Conservation (phyloP, 2,329 filamentous ascomycete genomes). For the Xylaria sp. region DNA sequence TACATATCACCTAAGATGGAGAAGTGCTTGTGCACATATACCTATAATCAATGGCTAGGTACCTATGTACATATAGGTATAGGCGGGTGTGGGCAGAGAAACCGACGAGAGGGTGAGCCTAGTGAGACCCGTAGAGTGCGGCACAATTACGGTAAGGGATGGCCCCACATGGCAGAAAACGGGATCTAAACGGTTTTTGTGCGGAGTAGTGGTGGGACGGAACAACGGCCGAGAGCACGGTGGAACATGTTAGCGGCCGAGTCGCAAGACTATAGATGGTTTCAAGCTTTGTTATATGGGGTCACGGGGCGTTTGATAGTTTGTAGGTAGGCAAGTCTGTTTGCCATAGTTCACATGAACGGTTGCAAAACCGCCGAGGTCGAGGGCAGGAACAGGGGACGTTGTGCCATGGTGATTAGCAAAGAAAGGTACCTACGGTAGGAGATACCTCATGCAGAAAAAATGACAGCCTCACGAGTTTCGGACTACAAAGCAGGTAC, state of each 20-base stretch:
- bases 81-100: neutral
- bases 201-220: slow-evolving; percentile 29
- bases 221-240: slow-evolving; percentile 26
- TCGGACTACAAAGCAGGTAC: slow-evolving; percentile 9
- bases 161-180: slow-evolving; percentile 22
- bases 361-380: neutral
- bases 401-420: slow-evolving; percentile 1
- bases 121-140: neutral
- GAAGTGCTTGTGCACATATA: neutral
- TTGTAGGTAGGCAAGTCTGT: neutral
- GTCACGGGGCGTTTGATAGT: slow-evolving; percentile 13
- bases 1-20: neutral
- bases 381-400: neutral
- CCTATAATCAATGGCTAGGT: neutral
- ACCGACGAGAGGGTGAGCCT: neutral
- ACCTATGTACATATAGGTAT: neutral
- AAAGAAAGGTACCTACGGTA: neutral
- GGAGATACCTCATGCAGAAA: slow-evolving; percentile 12
- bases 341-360: neutral
- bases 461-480: slow-evolving; percentile 19
- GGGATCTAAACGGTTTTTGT: slow-evolving; percentile 28
- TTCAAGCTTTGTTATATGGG: slow-evolving; percentile 3
- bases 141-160: slow-evolving; percentile 15
- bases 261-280: neutral
- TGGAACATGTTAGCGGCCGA: too few species aligned